These are phyloP conservation scores for Nicotiana benthamiana DNA, from an alignment of 257 asterid species.

Conservation along the genomic window DNA sequence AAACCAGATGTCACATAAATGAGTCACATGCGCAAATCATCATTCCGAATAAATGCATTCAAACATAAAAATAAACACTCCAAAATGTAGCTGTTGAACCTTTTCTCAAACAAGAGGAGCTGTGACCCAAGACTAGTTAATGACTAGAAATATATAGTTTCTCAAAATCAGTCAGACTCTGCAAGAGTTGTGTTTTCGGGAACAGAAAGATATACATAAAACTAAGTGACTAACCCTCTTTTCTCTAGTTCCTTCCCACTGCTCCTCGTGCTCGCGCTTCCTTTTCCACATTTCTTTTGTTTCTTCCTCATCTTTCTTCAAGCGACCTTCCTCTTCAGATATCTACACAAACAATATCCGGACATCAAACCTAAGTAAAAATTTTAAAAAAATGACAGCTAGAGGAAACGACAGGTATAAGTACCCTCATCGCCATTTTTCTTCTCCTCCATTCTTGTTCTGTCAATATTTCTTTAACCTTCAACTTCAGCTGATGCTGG, in stretches of 20 bases:
- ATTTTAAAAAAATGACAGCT: background rate
- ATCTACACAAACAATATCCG: conserved; percentile 35
- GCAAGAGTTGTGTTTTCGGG: background rate
- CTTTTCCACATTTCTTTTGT: conserved; percentile 98
- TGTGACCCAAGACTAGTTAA: conserved; percentile 1
- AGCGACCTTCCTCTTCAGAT: conserved; percentile 99
- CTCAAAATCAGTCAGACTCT: background rate
- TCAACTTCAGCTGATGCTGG: conserved; percentile 81
- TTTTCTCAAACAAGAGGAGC: background rate
- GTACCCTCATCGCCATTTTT: conserved; percentile 98
- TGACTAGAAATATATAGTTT: background rate
- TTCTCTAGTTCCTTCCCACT: conserved; percentile 99
- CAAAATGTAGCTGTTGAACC: background rate
- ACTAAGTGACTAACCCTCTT: conserved; percentile 49
- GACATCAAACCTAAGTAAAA: background rate
- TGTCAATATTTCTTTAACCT: conserved; percentile 89
- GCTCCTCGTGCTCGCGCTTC: conserved; percentile 98
- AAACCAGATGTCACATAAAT: background rate
- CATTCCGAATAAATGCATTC: background rate
- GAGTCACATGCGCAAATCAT: background rate
- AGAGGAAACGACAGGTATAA: conserved; percentile 2
- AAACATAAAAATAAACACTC: background rate
- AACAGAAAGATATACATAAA: background rate
- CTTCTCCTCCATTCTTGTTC: conserved; percentile 99
- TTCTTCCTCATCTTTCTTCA: conserved; percentile 98